phyloP scores from a whole-genome alignment of 805 yeast species.

The Kuraishia molischiana region DNA sequence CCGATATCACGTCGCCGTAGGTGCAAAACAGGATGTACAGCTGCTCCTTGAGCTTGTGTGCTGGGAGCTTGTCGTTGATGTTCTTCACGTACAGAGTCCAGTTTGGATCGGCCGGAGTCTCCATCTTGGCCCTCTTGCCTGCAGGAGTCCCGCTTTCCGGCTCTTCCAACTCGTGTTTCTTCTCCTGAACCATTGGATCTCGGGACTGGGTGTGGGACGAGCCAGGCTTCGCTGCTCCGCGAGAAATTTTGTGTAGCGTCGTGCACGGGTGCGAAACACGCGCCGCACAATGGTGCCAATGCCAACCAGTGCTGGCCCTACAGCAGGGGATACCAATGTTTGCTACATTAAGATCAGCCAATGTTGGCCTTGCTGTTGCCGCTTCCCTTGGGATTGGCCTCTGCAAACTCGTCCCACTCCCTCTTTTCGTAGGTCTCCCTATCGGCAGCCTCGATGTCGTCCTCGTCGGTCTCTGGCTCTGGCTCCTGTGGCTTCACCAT shows the following conservation, averaged over 20 bases:
- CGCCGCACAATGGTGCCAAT: too few species aligned
- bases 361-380: constrained; percentile 82
- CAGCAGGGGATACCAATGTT: too few species aligned
- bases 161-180: neutral
- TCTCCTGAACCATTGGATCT: too few species aligned
- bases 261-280: too few species aligned
- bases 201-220: too few species aligned
- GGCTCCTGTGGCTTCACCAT: constrained; percentile 36
- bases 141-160: neutral
- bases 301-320: too few species aligned
- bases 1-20: constrained; percentile 54
- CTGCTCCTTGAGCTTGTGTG: constrained; percentile 34
- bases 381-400: constrained; percentile 75
- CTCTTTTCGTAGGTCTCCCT: constrained; percentile 66
- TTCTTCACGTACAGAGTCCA: constrained; percentile 51
- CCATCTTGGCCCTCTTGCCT: neutral
- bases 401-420: constrained; percentile 91
- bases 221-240: too few species aligned
- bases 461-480: constrained; percentile 45
- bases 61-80: constrained; percentile 45
- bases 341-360: too few species aligned
- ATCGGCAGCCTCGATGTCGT: constrained; percentile 50
- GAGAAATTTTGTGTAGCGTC: too few species aligned
- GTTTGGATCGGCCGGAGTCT: constrained; percentile 1
- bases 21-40: constrained; percentile 50